phyloP scores from a whole-genome alignment of 495 filamentous ascomycete species.

The Neurospora sublineolata region DNA sequence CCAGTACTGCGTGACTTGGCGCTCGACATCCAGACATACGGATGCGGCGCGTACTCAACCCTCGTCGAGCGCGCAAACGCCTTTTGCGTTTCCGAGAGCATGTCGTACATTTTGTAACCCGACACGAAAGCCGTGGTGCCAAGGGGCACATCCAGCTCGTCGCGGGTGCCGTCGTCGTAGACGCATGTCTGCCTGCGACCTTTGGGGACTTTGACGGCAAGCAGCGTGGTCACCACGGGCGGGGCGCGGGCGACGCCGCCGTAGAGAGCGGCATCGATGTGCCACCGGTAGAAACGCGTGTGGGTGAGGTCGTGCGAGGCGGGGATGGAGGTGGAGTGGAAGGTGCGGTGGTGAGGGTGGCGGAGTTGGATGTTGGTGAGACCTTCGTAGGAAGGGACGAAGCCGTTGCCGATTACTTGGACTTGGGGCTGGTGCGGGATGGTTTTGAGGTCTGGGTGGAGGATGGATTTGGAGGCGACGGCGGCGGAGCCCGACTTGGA shows the following conservation, averaged over 20 bases:
- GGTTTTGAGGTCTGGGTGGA: slow-evolving; percentile 69
- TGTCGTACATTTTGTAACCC: slow-evolving; percentile 52
- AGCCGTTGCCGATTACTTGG: slow-evolving; percentile 66
- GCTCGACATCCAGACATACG: slow-evolving; percentile 65
- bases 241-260: slow-evolving; percentile 43
- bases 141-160: slow-evolving; percentile 54
- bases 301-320: slow-evolving; percentile 51
- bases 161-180: slow-evolving; percentile 60
- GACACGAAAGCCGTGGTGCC: slow-evolving; percentile 68
- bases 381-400: slow-evolving; percentile 53
- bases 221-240: slow-evolving; percentile 54
- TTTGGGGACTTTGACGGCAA: slow-evolving; percentile 55
- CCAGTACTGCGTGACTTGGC: slow-evolving; percentile 54
- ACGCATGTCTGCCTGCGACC: slow-evolving; percentile 53
- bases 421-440: slow-evolving; percentile 69
- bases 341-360: slow-evolving; percentile 65
- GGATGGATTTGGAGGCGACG: slow-evolving; percentile 47
- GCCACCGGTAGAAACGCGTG: slow-evolving; percentile 69
- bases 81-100: slow-evolving; percentile 51
- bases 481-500: slow-evolving; percentile 28
- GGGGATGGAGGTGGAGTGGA: slow-evolving; percentile 54
- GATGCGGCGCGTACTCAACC: slow-evolving; percentile 66
- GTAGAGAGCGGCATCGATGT: slow-evolving; percentile 68
- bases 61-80: slow-evolving; percentile 49
- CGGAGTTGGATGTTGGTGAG: slow-evolving; percentile 52